Evolutionary conservation across 345 rosid species (phyloP), one percentile per base, ranked within the genome.

Genomic region (Mangifera indica): DNA sequence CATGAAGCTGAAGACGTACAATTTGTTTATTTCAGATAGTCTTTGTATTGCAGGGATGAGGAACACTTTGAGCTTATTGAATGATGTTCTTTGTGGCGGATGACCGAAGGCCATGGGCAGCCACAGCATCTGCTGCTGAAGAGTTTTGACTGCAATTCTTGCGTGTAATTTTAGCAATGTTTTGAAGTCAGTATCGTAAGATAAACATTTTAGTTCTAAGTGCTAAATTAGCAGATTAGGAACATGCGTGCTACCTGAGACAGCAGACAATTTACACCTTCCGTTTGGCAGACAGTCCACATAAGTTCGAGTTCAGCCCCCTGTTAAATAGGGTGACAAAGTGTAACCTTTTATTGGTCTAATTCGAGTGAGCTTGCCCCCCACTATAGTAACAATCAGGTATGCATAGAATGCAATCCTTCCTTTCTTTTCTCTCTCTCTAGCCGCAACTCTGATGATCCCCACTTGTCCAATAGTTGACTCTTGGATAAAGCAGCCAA

Each of bases 381-480:
- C n/a, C n/a, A 48, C 52, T 48, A 13, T 15, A 1, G 82, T 87
- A 4, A 72, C 84, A 75, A 55, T 78, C 66, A 80, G 49, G 71
- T 81, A 32, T 85, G 73, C 8, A 80, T 79, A 1, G 91, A 84
- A 58, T 87, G 76, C 20, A 80, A 15, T 34, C 15, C 24, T 64
- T 13, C 6, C 1, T 17, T 26, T 59, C 2, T 3, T 24, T n/a
- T 32, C 37, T 8, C 12, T n/a, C 34, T 22, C 10, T 83, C 71
- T 80, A 86, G 59, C 83, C 81, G 87, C 25, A 89, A 73, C 5
- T 76, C 86, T 60, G 85, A 88, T 34, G 93, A 85, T 78, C 87
- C 81, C 79, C 84, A 58, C 83, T 59, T 63, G 71, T 67, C 71
- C 74, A 84, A 24, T 37, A 76, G 56, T 66, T 80, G 81, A 29